Percentiles rank a stretch among this genome's conserved stretches.
These are phyloP conservation scores for Rugosomyces carneus DNA, from an alignment of 1,284 basidiomycete species.

Conservation along the genomic window DNA sequence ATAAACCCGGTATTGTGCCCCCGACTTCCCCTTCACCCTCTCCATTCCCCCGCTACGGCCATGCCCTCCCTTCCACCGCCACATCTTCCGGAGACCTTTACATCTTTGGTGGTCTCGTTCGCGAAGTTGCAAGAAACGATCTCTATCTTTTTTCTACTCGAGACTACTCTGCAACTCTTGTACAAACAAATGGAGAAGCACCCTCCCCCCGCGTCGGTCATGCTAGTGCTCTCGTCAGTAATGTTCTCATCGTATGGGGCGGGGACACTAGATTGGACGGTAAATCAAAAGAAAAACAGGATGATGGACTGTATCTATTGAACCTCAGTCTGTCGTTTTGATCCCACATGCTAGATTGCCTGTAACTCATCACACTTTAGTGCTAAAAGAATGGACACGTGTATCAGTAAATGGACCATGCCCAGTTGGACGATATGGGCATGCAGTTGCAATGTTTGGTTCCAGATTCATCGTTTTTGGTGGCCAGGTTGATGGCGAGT, in stretches of 20 bases:
- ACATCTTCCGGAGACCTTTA: constrained; percentile 86
- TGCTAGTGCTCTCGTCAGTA: constrained; percentile 91
- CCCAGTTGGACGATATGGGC: constrained; percentile 91
- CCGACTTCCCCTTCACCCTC: constrained; percentile 64
- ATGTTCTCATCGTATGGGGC: constrained; percentile 97
- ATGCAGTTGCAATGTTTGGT: constrained; percentile 90
- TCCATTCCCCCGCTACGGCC: constrained; percentile 97
- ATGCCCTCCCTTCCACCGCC: constrained; percentile 86
- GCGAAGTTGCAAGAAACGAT: constrained; percentile 90
- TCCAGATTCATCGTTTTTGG: constrained; percentile 95
- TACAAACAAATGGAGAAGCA: constrained; percentile 87
- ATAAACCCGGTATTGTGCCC: constrained; percentile 53
- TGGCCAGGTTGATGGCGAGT: constrained; percentile 94
- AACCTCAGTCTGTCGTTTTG: constrained; percentile 70
- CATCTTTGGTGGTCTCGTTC: constrained; percentile 95
- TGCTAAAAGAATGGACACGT: constrained; percentile 91
- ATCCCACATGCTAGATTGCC: constrained; percentile 4
- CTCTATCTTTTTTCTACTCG: constrained; percentile 86
- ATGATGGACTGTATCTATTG: constrained; percentile 92
- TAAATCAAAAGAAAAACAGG: constrained; percentile 77
- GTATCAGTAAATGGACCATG: constrained; percentile 72
- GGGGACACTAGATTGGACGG: constrained; percentile 86
- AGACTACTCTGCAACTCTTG: constrained; percentile 70
- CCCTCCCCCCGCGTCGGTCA: constrained; percentile 93
- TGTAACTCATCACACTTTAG: constrained; percentile 31